Percentiles rank a stretch among this genome's conserved stretches.
Evolutionary conservation across 2,329 filamentous ascomycete genomes (phyloP).

Genomic region (Aureobasidium sp.): DNA sequence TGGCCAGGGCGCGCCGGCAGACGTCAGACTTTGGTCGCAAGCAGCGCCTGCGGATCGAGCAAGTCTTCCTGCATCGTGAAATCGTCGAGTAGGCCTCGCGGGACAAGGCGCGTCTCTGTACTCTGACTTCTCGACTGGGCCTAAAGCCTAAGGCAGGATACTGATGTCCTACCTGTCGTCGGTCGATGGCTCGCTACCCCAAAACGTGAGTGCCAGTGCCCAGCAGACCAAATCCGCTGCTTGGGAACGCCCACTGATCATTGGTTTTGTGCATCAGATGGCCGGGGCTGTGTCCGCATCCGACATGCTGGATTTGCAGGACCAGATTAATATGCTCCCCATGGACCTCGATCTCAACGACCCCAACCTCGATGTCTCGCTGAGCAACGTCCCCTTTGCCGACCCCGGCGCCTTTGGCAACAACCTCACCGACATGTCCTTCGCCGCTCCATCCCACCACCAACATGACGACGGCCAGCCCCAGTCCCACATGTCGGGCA

Average conservation of each 20-base stretch:
- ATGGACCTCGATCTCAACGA: slow-evolving; percentile 33
- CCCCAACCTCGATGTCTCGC: slow-evolving; percentile 27
- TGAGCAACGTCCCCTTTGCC: slow-evolving; percentile 17
- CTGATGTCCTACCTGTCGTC: slow-evolving; percentile 9
- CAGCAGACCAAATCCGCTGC: not conserved
- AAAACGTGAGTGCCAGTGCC: slow-evolving; percentile 11
- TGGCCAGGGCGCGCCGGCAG: not conserved
- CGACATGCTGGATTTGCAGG: slow-evolving; percentile 33
- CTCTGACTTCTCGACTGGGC: not conserved
- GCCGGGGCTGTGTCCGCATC: slow-evolving; percentile 20
- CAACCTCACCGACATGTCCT: slow-evolving; percentile 17
- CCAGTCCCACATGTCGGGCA: slow-evolving; percentile 32
- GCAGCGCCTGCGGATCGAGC: slow-evolving; percentile 6
- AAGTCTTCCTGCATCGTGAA: slow-evolving; percentile 8
- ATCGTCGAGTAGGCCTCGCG: not conserved
- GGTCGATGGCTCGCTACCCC: slow-evolving; percentile 10
- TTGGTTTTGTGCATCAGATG: slow-evolving; percentile 18
- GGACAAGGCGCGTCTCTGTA: slow-evolving; percentile 3
- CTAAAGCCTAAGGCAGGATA: not conserved
- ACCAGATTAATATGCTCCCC: slow-evolving; percentile 33
- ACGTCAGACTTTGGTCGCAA: slow-evolving; percentile 1
- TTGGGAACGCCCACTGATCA: not conserved
- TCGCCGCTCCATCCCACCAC: slow-evolving; percentile 15
- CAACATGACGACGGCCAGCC: not conserved
- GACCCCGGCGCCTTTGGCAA: slow-evolving; percentile 21